These are phyloP conservation scores for Lolium rigidum DNA, from an alignment of 176 grass and related monocot genomes.

Conservation along the genomic window DNA sequence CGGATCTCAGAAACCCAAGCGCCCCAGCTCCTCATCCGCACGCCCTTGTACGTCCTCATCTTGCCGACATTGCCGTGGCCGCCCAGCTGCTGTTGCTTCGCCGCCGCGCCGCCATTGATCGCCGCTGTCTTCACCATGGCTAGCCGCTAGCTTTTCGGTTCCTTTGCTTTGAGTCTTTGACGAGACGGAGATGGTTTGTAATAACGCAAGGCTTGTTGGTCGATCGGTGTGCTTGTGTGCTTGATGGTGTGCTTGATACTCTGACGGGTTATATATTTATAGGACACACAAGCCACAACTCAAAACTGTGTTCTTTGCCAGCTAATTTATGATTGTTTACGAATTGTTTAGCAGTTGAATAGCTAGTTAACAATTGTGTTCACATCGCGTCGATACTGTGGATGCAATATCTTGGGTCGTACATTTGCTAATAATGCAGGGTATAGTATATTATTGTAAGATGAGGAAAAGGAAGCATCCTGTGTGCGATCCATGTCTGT, in stretches of 20 bases:
- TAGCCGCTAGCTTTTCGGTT: background rate
- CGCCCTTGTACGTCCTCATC: constrained; percentile 81
- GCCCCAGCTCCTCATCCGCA: constrained; percentile 93
- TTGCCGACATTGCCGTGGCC: background rate
- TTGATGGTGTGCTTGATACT: constrained; percentile 40
- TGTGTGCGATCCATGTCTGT: background rate
- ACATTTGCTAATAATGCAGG: constrained; percentile 52
- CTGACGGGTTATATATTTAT: constrained; percentile 53
- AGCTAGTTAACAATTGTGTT: background rate
- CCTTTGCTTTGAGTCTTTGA: background rate
- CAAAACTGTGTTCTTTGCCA: background rate
- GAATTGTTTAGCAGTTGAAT: constrained; percentile 35
- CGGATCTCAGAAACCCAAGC: constrained; percentile 96
- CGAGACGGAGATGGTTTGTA: constrained; percentile 35
- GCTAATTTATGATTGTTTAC: constrained; percentile 28
- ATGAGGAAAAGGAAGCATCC: constrained; percentile 40
- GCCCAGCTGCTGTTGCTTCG: background rate
- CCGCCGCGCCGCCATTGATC: background rate
- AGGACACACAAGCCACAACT: constrained; percentile 27
- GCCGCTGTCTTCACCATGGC: constrained; percentile 68
- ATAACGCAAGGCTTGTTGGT: background rate
- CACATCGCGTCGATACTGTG: constrained; percentile 50
- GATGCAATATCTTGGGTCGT: constrained; percentile 22
- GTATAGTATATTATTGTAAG: background rate
- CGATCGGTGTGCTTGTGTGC: background rate